Evolutionary conservation across 441 rosid genomes (phyloP).

Genomic region (Aquilaria agallochum): DNA sequence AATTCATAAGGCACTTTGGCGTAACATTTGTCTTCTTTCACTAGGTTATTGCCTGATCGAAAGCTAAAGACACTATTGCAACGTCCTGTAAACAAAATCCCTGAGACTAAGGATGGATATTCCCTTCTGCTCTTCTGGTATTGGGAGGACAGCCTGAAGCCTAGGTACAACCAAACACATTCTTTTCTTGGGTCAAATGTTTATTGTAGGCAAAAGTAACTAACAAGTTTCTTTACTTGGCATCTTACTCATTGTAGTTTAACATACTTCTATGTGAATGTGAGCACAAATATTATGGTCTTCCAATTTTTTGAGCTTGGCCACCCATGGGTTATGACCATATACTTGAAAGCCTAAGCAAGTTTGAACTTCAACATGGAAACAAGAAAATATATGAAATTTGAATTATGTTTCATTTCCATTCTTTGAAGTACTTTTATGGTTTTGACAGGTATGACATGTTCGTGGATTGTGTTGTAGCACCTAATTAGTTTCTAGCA

Average conservation of each 20-base stretch:
- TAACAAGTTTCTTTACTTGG: neutral
- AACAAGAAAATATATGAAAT: too few relatives aligned
- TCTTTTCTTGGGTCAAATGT: conserved; percentile 1
- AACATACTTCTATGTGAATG: neutral
- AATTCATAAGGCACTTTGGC: conserved; percentile 1
- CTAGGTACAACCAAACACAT: conserved; percentile 43
- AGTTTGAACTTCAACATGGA: too few relatives aligned
- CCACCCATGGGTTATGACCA: too few relatives aligned
- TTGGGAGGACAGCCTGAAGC: conserved; percentile 94
- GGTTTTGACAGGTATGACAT: too few relatives aligned
- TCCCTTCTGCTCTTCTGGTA: conserved; percentile 94
- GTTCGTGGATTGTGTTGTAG: too few relatives aligned
- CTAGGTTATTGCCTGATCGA: conserved; percentile 84
- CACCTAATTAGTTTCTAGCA: too few relatives aligned
- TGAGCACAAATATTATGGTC: neutral
- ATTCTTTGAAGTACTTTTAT: too few relatives aligned
- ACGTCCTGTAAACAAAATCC: conserved; percentile 59
- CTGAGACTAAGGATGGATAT: conserved; percentile 87
- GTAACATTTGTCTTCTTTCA: conserved; percentile 6
- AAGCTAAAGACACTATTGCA: conserved; percentile 91
- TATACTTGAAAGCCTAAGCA: too few relatives aligned
- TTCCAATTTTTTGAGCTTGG: neutral
- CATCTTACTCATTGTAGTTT: neutral
- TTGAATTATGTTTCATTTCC: too few relatives aligned
- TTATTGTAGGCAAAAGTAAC: neutral